Percentiles rank a stretch among this genome's conserved stretches.
These are phyloP conservation scores for Wickerhamiella vanderwaltii DNA, from an alignment of 805 yeast genomes.

Conservation along the genomic window DNA sequence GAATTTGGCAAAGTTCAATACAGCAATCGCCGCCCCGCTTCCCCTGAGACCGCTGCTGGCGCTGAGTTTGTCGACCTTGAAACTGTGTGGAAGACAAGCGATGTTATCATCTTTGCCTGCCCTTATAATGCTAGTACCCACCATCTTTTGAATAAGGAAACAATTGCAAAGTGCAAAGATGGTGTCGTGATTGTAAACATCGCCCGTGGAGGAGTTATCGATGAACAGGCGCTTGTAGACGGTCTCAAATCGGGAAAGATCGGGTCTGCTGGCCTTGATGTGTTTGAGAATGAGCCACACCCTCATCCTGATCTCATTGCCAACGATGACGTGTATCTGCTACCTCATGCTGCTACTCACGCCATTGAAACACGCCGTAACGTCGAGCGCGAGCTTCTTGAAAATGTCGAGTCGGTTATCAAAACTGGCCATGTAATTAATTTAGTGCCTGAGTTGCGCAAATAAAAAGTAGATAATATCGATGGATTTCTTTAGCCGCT, in stretches of 20 bases:
- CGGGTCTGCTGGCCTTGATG: conserved; percentile 49
- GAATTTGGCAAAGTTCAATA: conserved; percentile 39
- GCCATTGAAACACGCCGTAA: conserved; percentile 55
- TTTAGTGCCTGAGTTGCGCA: conserved; percentile 51
- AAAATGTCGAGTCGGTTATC: conserved; percentile 44
- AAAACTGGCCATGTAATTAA: conserved; percentile 53
- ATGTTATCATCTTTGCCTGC: conserved; percentile 59
- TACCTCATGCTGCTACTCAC: conserved; percentile 87
- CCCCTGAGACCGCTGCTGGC: conserved; percentile 35
- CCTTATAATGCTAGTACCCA: conserved; percentile 65
- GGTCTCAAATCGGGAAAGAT: conserved; percentile 44
- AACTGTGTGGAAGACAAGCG: conserved; percentile 49
- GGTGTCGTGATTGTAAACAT: conserved; percentile 73
- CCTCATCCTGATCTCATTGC: conserved; percentile 41
- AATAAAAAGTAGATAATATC: too few relatives aligned
- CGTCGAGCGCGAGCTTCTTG: conserved; percentile 66
- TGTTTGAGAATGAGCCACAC: conserved; percentile 52
- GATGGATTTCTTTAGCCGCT: too few relatives aligned
- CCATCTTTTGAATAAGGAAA: conserved; percentile 51
- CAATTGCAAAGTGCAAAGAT: conserved; percentile 58
- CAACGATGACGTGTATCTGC: conserved; percentile 43
- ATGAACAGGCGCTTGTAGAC: conserved; percentile 42
- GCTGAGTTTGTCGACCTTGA: conserved; percentile 41
- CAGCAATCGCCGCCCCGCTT: conserved; percentile 36
- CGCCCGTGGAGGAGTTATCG: conserved; percentile 74